Evolutionary conservation across 2,329 filamentous ascomycete genomes (phyloP), one percentile per base, ranked within the genome.

Genomic region (Monosporascus sp.): DNA sequence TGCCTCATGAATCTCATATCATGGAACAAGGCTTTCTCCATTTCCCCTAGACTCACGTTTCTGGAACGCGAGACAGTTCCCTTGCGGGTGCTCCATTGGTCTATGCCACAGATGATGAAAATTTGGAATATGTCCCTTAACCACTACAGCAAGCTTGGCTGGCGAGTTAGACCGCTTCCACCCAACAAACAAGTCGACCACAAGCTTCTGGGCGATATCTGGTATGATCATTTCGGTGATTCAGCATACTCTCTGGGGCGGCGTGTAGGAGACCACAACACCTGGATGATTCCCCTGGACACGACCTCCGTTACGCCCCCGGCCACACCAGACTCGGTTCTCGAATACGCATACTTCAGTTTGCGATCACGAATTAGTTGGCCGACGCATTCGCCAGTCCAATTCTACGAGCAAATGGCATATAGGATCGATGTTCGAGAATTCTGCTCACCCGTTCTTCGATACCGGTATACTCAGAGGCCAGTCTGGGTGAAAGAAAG

Each of bases 331-430:
- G 55, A 57, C 43, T 51, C 41, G 8, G 52, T 55, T 24, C 51
- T 57, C 44, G 51, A 55, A 31, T 52, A 49, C 37, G 51, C 52
- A 11, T 45, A 46, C 22, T 57, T 57, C 47, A 7, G 15, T 35
- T 8, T 50, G 24, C 22, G 4, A 9, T 4, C 3, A 9, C 11
- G 2, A 14, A 7, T 8, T 11, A 45, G 22, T 18, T 14, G 8
- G 26, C 9, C n/a, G 37, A 37, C 15, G 20, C 31, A 20, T 7
- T 37, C 20, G 7, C 15, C 7, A 18, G 38, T 7, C n/a, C n/a
- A 20, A 51, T n/a, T 20, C 26, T 51, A 9, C 9, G 9, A 43
- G 18, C 3, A 20, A 14, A 18, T 43, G 11, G 5, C 18, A 1
- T 43, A 43, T 4, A 8, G 7, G 9, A 50, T 58, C 35, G 7